Percentiles rank a stretch among this genome's conserved stretches.
Evolutionary conservation across 1,139 yeast species (phyloP).

Genomic region (Hemisphaericaspora xylofermentans): DNA sequence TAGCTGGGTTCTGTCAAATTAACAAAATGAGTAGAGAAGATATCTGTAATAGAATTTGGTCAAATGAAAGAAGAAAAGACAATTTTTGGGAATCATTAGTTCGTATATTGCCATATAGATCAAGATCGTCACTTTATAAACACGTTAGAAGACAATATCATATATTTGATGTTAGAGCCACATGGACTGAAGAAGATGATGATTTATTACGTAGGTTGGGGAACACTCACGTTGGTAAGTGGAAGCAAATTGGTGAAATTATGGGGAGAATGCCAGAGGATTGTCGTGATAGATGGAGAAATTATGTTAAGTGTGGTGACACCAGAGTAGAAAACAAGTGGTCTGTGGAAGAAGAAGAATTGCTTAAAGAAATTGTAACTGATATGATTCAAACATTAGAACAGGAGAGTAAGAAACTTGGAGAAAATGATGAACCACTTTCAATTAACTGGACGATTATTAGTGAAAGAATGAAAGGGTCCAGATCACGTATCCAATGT

Average conservation of each 20-base stretch:
- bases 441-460: conserved; percentile 85
- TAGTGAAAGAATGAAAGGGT: conserved; percentile 85
- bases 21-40: conserved; percentile 63
- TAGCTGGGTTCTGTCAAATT: conserved; percentile 63
- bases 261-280: conserved; percentile 97
- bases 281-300: conserved; percentile 94
- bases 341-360: conserved; percentile 70
- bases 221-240: conserved; percentile 68
- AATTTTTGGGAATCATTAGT: conserved; percentile 85
- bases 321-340: conserved; percentile 75
- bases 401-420: conserved; percentile 13
- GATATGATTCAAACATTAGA: conserved; percentile 28
- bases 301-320: conserved; percentile 86
- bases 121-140: conserved; percentile 85
- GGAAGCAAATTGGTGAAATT: conserved; percentile 77
- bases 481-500: conserved; percentile 87
- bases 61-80: conserved; percentile 79
- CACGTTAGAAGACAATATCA: conserved; percentile 90
- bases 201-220: conserved; percentile 61
- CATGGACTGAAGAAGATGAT: conserved; percentile 86
- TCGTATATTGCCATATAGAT: conserved; percentile 75
- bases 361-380: conserved; percentile 55
- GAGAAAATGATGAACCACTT: background rate
- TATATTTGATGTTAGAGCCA: conserved; percentile 81
- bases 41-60: conserved; percentile 84